Base-by-base conservation (phyloP, 2,329 filamentous ascomycete species). In the Hymenoscyphus infarciens region DNA sequence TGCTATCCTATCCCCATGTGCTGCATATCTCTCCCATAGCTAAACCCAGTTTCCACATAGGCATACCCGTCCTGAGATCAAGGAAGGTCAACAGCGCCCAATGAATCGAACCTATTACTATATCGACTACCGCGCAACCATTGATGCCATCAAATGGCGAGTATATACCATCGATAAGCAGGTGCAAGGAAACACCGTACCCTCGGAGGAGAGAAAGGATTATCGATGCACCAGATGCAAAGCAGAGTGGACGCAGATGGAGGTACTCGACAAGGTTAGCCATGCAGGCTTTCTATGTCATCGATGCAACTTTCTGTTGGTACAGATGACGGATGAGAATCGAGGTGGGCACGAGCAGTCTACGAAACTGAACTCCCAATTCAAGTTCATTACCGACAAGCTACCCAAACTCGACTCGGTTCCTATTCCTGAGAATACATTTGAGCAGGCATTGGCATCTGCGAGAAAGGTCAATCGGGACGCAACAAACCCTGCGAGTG, bases 81-180 rank as follows among this genome's bases (percentile, higher is more conserved):
- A 88, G 68, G 90, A 93, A 73, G 91, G 91, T 59, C 90, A 92
- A 64, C 88, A 90, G 63, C 88, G 92, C 59, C 89, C 91, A 5
- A 88, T 90, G 68, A 92, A 89, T 74, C 86, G 91, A 71, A 96
- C 94, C 66, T 99, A 97, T 82, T 99, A 96, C 79, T 99, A 91
- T 77, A 94, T 99, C 74, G 93, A 97, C 75, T 96, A 96, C 73
- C 91, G 95, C 64, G 90, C 91, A 63, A 92, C 94, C 39, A 92
- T 99, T 72, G 95, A 99, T 77, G 92, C 91, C 57, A 96, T 97
- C 78, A 99, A 99, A 76, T 99, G 90, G 84, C 89, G 91, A 66
- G 87, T 97, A 59, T 93, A 94, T 74, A 89, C 88, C 62, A 86
- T 98, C 69, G 92, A 93, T 69, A 93, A 94, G 74, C 87, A 89